Conservation (phyloP, 306 rosid species). For the Erythrophleum fordii region DNA sequence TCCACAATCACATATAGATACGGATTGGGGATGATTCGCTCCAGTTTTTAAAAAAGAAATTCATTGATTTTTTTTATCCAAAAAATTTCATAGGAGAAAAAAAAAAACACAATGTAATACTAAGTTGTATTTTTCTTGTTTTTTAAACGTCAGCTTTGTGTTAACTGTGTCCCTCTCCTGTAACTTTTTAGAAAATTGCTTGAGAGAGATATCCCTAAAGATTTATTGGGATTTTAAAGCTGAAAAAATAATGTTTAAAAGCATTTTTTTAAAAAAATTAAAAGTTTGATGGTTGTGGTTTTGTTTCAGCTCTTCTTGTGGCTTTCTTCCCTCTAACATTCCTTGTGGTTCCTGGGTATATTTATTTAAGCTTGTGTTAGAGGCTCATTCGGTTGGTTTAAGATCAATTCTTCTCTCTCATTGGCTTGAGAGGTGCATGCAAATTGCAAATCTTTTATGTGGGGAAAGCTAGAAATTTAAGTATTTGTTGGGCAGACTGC, state of each 20-base stretch:
- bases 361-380: slow-evolving; percentile 38
- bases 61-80: background rate
- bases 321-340: slow-evolving; percentile 40
- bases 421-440: slow-evolving; percentile 15
- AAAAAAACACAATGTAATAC: no score
- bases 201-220: slow-evolving; percentile 22
- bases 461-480: background rate
- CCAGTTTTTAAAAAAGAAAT: background rate
- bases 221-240: slow-evolving; percentile 38
- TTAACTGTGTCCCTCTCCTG: background rate
- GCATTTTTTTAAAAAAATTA: background rate
- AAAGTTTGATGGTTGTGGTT: slow-evolving; percentile 10
- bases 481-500: background rate
- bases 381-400: slow-evolving; percentile 30
- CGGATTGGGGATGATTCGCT: background rate
- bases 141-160: background rate
- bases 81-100: no score
- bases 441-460: background rate
- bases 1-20: slow-evolving; percentile 23
- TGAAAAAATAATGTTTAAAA: background rate
- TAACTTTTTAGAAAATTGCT: background rate
- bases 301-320: slow-evolving; percentile 11
- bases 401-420: slow-evolving; percentile 29
- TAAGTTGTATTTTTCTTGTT: no score
- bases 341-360: slow-evolving; percentile 20